Evolutionary conservation across 768 basidiomycete genomes (phyloP).

Genomic region (Amylocystis lapponica): DNA sequence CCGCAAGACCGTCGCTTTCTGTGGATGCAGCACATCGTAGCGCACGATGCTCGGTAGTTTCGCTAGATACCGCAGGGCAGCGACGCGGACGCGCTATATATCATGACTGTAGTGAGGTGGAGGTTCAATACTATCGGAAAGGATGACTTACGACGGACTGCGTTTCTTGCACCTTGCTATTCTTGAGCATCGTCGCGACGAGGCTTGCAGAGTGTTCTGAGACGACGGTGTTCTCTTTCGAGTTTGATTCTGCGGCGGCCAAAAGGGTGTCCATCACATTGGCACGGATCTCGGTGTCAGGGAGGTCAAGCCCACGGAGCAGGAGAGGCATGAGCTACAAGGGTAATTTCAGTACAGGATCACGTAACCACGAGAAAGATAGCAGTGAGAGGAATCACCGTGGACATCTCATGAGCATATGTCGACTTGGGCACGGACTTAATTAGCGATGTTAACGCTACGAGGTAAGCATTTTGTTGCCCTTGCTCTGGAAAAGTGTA

Average conservation of each 20-base stretch:
- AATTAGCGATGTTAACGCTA: constrained; percentile 79
- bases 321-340: constrained; percentile 82
- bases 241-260: constrained; percentile 57
- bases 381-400: constrained; percentile 31
- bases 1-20: constrained; percentile 66
- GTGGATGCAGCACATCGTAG: constrained; percentile 79
- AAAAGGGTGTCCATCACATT: constrained; percentile 79
- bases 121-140: neutral
- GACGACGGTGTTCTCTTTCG: constrained; percentile 36
- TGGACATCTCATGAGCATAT: constrained; percentile 63
- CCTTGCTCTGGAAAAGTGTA: constrained; percentile 34
- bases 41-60: constrained; percentile 70
- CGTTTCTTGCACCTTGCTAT: constrained; percentile 44
- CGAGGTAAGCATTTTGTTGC: constrained; percentile 65
- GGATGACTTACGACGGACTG: constrained; percentile 44
- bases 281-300: constrained; percentile 64
- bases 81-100: constrained; percentile 63
- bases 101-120: neutral
- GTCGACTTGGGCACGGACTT: constrained; percentile 72
- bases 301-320: constrained; percentile 75
- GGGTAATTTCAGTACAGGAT: neutral
- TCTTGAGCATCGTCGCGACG: constrained; percentile 65
- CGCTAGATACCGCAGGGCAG: constrained; percentile 71
- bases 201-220: constrained; percentile 69
- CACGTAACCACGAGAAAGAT: neutral